phyloP scores from a whole-genome alignment of 495 filamentous ascomycete genomes.

The Chaetomium cochliodes region DNA sequence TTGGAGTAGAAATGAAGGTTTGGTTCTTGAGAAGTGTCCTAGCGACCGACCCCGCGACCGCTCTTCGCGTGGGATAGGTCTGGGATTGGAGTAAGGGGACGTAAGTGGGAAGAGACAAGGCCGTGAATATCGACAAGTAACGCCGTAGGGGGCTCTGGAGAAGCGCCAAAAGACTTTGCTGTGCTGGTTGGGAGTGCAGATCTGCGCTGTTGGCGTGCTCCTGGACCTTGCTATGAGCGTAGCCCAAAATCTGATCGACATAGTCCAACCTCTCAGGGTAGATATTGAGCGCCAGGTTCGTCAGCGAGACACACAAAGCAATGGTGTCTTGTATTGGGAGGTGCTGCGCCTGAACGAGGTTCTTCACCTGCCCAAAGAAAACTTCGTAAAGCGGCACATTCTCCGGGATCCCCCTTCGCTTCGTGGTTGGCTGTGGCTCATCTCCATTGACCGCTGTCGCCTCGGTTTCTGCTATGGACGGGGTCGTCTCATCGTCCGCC shows the following conservation, averaged over 20 bases:
- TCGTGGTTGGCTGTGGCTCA: slow-evolving; percentile 45
- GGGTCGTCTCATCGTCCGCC: slow-evolving; percentile 43
- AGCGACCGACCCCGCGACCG: slow-evolving; percentile 84
- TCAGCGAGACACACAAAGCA: slow-evolving; percentile 83
- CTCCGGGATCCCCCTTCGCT: slow-evolving; percentile 69
- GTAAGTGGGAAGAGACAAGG: slow-evolving; percentile 85
- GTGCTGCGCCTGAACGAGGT: slow-evolving; percentile 84
- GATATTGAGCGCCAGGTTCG: slow-evolving; percentile 90
- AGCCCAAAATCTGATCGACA: slow-evolving; percentile 88
- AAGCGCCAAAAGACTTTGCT: slow-evolving; percentile 83
- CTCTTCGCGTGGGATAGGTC: slow-evolving; percentile 86
- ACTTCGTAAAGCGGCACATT: slow-evolving; percentile 93
- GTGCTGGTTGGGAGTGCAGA: slow-evolving; percentile 80
- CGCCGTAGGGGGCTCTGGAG: slow-evolving; percentile 84
- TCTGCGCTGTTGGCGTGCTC: slow-evolving; percentile 93
- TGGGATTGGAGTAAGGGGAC: slow-evolving; percentile 86
- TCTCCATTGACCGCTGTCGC: slow-evolving; percentile 42
- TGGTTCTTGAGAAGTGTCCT: slow-evolving; percentile 75
- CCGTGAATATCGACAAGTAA: slow-evolving; percentile 91
- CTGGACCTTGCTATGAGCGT: slow-evolving; percentile 81
- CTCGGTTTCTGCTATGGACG: slow-evolving; percentile 46
- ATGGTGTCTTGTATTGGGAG: slow-evolving; percentile 93
- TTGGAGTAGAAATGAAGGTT: slow-evolving; percentile 68
- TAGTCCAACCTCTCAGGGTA: slow-evolving; percentile 92
- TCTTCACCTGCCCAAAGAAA: slow-evolving; percentile 94